Conservation (phyloP, 2,329 filamentous ascomycete species). For the Aspergillus neotritici region DNA sequence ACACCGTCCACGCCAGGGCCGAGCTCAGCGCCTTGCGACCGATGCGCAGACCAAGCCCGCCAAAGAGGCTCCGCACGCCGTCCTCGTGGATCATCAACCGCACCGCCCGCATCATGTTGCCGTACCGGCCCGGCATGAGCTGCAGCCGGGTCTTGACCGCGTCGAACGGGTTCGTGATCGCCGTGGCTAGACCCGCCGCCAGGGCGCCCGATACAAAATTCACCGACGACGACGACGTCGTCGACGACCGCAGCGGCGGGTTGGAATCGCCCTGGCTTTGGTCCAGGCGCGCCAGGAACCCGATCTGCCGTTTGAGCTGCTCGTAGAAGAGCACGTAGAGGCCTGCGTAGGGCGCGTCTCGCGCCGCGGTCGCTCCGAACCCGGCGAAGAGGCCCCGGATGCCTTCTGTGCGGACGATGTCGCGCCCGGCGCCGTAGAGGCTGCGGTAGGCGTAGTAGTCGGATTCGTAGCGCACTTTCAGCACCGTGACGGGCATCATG, state of each 20-base stretch:
- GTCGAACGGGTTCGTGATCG: conserved; percentile 93
- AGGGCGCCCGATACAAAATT: conserved; percentile 81
- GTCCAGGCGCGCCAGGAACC: conserved; percentile 17
- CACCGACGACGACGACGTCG: conserved; percentile 49
- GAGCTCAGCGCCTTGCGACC: conserved; percentile 86
- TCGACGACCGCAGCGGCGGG: conserved; percentile 14
- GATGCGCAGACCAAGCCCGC: conserved; percentile 80
- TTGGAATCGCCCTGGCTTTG: conserved; percentile 10
- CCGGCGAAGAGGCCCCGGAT: conserved; percentile 83
- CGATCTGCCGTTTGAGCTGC: conserved; percentile 37
- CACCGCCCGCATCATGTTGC: conserved; percentile 73
- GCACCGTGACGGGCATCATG: conserved; percentile 91
- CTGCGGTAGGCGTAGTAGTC: conserved; percentile 79
- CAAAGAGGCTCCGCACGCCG: conserved; percentile 72
- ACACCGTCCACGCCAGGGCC: conserved; percentile 94
- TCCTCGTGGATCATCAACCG: conserved; percentile 76
- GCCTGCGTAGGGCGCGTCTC: conserved; percentile 95
- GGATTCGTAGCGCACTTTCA: conserved; percentile 94
- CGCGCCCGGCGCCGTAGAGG: conserved; percentile 62
- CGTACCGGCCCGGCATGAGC: conserved; percentile 74
- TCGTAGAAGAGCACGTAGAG: conserved; percentile 95
- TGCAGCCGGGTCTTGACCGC: conserved; percentile 94
- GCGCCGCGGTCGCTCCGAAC: conserved; percentile 85
- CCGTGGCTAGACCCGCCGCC: conserved; percentile 76
- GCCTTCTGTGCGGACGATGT: conserved; percentile 70